Evolutionary conservation across 768 basidiomycete species (phyloP).

Genomic region (Candolleomyces efflorescens): DNA sequence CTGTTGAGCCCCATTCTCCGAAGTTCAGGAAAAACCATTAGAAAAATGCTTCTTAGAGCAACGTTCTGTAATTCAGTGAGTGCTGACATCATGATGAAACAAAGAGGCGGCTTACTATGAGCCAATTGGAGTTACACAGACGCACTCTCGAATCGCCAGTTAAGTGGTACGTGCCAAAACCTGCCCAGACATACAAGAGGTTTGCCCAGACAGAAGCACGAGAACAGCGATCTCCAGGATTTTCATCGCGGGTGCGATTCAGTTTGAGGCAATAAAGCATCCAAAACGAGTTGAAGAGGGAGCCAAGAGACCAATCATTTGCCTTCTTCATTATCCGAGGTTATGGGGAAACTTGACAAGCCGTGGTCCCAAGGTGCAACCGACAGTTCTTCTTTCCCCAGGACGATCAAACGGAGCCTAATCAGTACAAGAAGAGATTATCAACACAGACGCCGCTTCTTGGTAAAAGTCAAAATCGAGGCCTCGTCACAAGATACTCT

Average conservation of each 20-base stretch:
- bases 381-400: conserved; percentile 1
- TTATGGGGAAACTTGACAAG: conserved; percentile 1
- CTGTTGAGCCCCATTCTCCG: neutral
- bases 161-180: neutral
- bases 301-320: neutral
- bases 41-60: neutral
- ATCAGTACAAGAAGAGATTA: neutral
- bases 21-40: conserved; percentile 3
- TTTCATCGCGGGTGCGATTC: neutral
- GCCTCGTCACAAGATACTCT: neutral
- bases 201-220: neutral
- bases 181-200: neutral
- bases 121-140: neutral
- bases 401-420: neutral
- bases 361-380: neutral
- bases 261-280: neutral
- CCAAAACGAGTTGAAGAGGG: neutral
- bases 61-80: neutral
- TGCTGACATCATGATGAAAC: neutral
- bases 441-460: neutral
- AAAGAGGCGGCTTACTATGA: neutral
- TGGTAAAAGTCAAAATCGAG: neutral
- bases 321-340: conserved; percentile 3
- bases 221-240: neutral
- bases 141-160: neutral